These are phyloP conservation scores for Arachis stenosperma DNA, from an alignment of 306 rosid genomes.

Conservation along the genomic window DNA sequence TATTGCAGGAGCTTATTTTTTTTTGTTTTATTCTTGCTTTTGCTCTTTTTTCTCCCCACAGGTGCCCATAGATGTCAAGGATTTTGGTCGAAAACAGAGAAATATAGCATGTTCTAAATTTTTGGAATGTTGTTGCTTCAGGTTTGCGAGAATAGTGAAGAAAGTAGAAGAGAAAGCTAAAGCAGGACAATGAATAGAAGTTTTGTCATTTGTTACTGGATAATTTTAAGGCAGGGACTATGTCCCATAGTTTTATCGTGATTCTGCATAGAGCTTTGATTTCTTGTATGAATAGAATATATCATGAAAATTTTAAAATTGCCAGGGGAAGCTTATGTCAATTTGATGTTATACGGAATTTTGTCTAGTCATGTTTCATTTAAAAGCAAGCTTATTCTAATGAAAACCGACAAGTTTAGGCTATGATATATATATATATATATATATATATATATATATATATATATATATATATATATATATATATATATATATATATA, in stretches of 20 bases:
- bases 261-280: not conserved
- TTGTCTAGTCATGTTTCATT: no score
- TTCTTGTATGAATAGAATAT: constrained; percentile 11
- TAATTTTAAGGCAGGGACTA: not conserved
- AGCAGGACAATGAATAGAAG: constrained; percentile 43
- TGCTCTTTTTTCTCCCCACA: constrained; percentile 30
- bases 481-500: no score
- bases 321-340: no score
- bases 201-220: constrained; percentile 14
- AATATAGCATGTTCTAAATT: constrained; percentile 10
- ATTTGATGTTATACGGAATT: no score
- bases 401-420: no score
- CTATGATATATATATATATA: no score
- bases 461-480: no score
- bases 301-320: not conserved
- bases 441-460: no score
- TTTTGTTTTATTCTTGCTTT: not conserved
- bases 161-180: constrained; percentile 60
- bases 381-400: no score
- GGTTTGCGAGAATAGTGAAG: constrained; percentile 78
- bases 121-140: constrained; percentile 37
- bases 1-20: constrained; percentile 70
- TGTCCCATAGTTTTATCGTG: no score
- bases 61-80: constrained; percentile 77
- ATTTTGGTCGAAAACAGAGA: constrained; percentile 53